Conservation (phyloP, 108 stramenopile genomes). For the Mayamaea pseudoterrestris region DNA sequence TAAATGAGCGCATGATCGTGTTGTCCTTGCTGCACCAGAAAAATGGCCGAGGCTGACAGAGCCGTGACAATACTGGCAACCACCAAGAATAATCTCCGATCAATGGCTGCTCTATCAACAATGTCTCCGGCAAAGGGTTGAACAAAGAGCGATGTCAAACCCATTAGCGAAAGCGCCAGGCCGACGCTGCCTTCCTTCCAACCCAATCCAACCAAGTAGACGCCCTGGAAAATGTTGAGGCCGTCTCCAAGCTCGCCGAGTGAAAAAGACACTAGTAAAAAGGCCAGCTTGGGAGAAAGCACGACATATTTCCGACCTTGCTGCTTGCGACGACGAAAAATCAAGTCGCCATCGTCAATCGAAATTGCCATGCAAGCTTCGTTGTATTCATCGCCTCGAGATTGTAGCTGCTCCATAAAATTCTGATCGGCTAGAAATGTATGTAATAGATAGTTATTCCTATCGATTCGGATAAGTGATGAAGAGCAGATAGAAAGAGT, state of each 20-base stretch:
- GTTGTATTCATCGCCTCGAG: no score
- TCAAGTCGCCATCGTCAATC: no score
- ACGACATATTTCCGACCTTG: no score
- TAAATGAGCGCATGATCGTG: constrained; percentile 61
- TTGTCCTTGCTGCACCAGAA: constrained; percentile 64
- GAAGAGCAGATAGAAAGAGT: no score
- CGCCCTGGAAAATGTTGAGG: constrained; percentile 45
- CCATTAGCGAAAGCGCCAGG: constrained; percentile 46
- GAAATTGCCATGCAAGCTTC: no score
- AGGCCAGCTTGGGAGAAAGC: constrained; percentile 22
- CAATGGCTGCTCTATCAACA: constrained; percentile 47
- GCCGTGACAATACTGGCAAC: constrained; percentile 44
- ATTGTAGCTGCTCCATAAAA: no score
- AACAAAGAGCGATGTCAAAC: constrained; percentile 41
- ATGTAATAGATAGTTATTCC: no score
- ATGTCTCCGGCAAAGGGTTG: constrained; percentile 58
- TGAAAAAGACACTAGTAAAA: constrained; percentile 66
- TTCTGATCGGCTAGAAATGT: no score
- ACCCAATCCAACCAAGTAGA: constrained; percentile 52
- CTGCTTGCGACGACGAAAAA: no score
- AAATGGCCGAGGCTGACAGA: constrained; percentile 52
- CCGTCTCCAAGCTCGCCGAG: constrained; percentile 78
- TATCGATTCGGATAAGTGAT: no score
- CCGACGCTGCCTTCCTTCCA: constrained; percentile 65
- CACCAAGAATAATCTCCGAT: constrained; percentile 40